phyloP scores from a whole-genome alignment of 2,329 filamentous ascomycete species.

The Elsinoe necatrix region DNA sequence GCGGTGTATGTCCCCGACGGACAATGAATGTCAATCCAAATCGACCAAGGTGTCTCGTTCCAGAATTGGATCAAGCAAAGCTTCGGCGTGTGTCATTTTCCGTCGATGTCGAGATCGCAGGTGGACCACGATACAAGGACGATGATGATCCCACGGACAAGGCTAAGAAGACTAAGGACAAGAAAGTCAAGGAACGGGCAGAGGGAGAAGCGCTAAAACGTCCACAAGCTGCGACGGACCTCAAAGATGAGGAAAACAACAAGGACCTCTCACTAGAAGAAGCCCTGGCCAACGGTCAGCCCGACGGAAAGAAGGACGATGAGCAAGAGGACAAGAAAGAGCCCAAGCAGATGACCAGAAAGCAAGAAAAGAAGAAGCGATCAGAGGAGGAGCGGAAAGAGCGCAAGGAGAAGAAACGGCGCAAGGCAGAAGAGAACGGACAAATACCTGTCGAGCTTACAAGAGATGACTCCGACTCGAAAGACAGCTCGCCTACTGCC shows the following conservation, averaged over 20 bases:
- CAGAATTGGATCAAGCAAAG: constrained; percentile 71
- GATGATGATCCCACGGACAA: constrained; percentile 40
- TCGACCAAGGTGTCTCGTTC: constrained; percentile 68
- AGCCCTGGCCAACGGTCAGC: constrained; percentile 35
- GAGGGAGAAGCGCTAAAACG: constrained; percentile 69
- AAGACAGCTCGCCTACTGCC: constrained; percentile 30
- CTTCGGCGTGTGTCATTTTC: constrained; percentile 86
- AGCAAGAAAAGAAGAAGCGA: constrained; percentile 93
- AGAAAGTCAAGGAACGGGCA: constrained; percentile 54
- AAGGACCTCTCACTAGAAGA: constrained; percentile 27
- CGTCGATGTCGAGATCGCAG: constrained; percentile 94
- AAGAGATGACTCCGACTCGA: constrained; percentile 55
- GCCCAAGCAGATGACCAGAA: constrained; percentile 44
- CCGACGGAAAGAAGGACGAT: constrained; percentile 29
- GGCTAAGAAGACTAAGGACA: constrained; percentile 55
- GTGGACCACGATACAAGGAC: constrained; percentile 63
- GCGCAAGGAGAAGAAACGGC: constrained; percentile 78
- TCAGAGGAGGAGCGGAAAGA: constrained; percentile 90
- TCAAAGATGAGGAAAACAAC: constrained; percentile 47
- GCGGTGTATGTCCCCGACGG: constrained; percentile 68
- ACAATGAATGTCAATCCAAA: constrained; percentile 78
- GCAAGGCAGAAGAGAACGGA: constrained; percentile 79
- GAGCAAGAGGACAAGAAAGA: constrained; percentile 29
- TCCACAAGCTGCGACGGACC: constrained; percentile 46
- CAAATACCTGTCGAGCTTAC: constrained; percentile 75